Base-by-base conservation (phyloP, 441 rosid genomes). In the Erodium texanum region DNA sequence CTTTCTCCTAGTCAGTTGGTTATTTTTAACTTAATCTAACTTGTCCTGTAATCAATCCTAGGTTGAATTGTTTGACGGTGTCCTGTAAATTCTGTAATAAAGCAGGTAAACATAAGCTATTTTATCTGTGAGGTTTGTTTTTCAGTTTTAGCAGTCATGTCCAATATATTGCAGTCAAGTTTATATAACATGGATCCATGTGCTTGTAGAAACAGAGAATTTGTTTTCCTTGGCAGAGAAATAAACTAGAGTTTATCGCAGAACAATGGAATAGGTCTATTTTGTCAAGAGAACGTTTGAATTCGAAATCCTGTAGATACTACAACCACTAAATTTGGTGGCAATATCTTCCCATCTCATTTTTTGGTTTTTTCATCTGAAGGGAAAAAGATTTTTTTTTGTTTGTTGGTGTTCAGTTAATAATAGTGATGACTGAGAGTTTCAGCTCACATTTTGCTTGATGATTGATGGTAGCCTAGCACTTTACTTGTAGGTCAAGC, bases 1-100 rank as follows among this genome's bases (percentile, higher is more conserved):
- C 7, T 70, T 73, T 62, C 56, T 65, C 15, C 50, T 74, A 16
- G 29, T 45, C 38, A 14, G 68, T 66, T 27, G 34, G 20, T 38
- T 36, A 15, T 45, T 54, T 23, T 64, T 68, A n/a, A 41, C 16
- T 15, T 65, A 74, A 71, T 66, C 71, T 38, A 15, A 69, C 43
- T n/a, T 14, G 23, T 69, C 62, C 23, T 45, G 14, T 69, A 18
- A 78, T 58, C 71, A 18, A 78, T 58, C 71, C 73, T 24, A 58
- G 76, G 73, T 41, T 70, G 38, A 68, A 48, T 62, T 32, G 67
- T 50, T 69, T n/a, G n/a, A 65, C 61, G 64, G 70, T 48, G 52
- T 70, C 62, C 72, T 78, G 77, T 75, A 72, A 71, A 75, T 78
- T 70, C 69, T 64, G 65, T 69, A 77, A 79, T 76, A 19, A 79